Conservation (phyloP, 2,329 filamentous ascomycete genomes). For the Aspergillus arachidicola region DNA sequence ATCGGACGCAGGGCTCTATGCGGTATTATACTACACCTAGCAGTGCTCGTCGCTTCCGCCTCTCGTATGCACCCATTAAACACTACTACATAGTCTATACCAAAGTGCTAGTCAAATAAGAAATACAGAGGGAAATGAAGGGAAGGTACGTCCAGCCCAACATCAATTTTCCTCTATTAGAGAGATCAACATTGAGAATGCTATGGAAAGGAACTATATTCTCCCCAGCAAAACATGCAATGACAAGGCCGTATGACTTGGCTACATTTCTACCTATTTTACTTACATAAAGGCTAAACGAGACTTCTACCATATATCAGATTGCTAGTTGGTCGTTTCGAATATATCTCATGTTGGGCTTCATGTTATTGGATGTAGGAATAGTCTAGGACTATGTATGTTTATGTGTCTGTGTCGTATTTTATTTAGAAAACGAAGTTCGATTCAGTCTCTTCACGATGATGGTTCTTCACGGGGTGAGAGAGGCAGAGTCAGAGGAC, state of each 20-base stretch:
- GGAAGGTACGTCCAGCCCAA: too few relatives aligned
- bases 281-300: not conserved
- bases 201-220: not conserved
- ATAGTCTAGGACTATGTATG: not conserved
- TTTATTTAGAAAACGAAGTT: not conserved
- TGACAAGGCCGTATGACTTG: not conserved
- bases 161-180: too few relatives aligned
- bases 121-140: too few relatives aligned
- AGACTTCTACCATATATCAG: not conserved
- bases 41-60: not conserved
- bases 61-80: not conserved
- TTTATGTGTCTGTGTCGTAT: not conserved
- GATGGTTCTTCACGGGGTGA: too few relatives aligned
- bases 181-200: not conserved
- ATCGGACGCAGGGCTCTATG: not conserved
- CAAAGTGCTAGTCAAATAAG: too few relatives aligned
- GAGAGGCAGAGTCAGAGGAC: not conserved
- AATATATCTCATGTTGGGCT: not conserved
- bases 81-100: too few relatives aligned
- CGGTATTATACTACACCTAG: not conserved
- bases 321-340: not conserved
- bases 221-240: not conserved
- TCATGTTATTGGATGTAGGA: not conserved
- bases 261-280: not conserved
- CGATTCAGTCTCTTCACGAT: too few relatives aligned